These are phyloP conservation scores for Stachybotrys chartarum DNA, from an alignment of 2,329 filamentous ascomycete genomes.

Conservation along the genomic window DNA sequence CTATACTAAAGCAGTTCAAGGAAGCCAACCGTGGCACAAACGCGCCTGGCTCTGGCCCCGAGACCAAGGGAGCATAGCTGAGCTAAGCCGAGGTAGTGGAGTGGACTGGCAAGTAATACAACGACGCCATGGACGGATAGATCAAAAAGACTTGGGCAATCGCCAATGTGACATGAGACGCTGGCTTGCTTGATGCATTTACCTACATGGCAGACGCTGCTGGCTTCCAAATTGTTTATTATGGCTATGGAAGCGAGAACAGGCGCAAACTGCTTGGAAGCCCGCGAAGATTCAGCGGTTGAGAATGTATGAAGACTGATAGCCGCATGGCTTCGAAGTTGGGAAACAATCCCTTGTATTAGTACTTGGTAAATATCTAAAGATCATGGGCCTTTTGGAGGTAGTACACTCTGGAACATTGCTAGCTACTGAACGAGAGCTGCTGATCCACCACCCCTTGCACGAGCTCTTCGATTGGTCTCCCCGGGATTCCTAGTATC, in stretches of 20 bases:
- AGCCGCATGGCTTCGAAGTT: slow-evolving; percentile 9
- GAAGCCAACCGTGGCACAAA: slow-evolving; percentile 6
- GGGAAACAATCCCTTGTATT: background rate
- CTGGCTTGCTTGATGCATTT: slow-evolving; percentile 7
- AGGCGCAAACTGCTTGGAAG: slow-evolving; percentile 3
- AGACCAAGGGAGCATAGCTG: slow-evolving; percentile 8
- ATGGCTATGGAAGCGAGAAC: slow-evolving; percentile 7
- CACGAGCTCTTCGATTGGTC: background rate
- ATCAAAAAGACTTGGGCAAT: slow-evolving; percentile 8
- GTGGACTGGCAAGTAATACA: slow-evolving; percentile 8
- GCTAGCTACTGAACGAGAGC: background rate
- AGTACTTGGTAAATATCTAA: too few relatives aligned
- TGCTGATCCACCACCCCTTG: background rate
- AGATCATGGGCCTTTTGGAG: too few relatives aligned
- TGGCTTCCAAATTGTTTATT: slow-evolving; percentile 5
- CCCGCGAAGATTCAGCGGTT: slow-evolving; percentile 7
- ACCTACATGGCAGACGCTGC: slow-evolving; percentile 11
- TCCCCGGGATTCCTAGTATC: background rate
- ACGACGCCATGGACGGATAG: slow-evolving; percentile 8
- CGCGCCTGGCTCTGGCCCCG: slow-evolving; percentile 6
- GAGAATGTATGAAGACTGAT: slow-evolving; percentile 6
- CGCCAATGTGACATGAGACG: slow-evolving; percentile 6
- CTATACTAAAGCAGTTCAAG: slow-evolving; percentile 4
- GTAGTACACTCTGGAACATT: too few relatives aligned
- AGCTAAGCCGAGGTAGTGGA: slow-evolving; percentile 11